A percentile compares a stretch with the other conserved stretches of the same genome.
Evolutionary conservation across 371 early-diverging fungal genomes (phyloP).

Genomic region (Mortierella sp.): DNA sequence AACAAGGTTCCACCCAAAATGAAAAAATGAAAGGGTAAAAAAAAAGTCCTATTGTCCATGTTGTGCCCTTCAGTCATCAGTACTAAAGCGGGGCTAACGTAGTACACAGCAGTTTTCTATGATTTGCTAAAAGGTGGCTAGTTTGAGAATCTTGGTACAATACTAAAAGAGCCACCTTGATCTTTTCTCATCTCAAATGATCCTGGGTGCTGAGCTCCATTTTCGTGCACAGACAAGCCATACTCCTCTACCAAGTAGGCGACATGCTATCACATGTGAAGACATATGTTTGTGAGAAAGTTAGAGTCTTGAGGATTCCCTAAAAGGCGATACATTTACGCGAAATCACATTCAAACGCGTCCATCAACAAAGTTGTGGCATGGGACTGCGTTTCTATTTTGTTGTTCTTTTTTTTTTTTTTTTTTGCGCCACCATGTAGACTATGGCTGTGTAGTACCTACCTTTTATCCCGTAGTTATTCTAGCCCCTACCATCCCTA

Average conservation of each 20-base stretch:
- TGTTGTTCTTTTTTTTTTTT: slow-evolving; percentile 9
- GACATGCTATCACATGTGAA: too few relatives aligned
- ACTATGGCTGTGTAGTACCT: neutral
- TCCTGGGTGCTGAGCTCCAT: slow-evolving; percentile 5
- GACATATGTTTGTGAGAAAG: too few relatives aligned
- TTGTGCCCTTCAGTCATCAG: neutral
- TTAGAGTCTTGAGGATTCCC: too few relatives aligned
- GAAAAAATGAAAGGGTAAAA: neutral
- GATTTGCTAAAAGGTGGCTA: neutral
- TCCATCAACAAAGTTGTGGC: neutral
- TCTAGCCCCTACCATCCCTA: neutral
- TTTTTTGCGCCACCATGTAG: slow-evolving; percentile 5
- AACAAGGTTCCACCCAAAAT: slow-evolving; percentile 13
- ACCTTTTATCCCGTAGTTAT: neutral
- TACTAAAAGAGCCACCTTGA: neutral
- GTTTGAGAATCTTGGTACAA: slow-evolving; percentile 29
- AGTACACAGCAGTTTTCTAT: neutral
- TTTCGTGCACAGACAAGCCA: neutral
- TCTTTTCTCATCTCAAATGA: neutral
- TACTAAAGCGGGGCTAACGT: too few relatives aligned
- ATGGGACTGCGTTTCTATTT: slow-evolving; percentile 4
- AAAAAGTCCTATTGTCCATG: neutral
- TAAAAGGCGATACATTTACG: neutral
- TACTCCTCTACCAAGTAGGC: neutral
- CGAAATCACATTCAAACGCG: neutral